phyloP scores from a whole-genome alignment of 805 yeast species.

The Schwanniomyces polymorphus region DNA sequence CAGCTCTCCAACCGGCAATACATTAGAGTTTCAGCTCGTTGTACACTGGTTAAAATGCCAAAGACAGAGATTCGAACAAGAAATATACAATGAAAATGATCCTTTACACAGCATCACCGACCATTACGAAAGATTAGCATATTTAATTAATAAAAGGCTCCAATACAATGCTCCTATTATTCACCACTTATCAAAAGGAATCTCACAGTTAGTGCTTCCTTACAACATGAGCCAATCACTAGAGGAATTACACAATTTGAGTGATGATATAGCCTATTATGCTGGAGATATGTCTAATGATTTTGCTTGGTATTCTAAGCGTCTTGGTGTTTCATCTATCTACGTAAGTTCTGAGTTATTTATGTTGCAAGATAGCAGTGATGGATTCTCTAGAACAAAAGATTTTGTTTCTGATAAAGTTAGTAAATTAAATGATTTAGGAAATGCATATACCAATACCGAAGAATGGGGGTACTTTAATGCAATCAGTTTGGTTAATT shows the following conservation, averaged over 20 bases:
- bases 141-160: constrained; percentile 50
- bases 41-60: constrained; percentile 48
- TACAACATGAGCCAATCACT: constrained; percentile 56
- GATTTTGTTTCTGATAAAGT: constrained; percentile 65
- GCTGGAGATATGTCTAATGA: constrained; percentile 81
- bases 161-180: constrained; percentile 49
- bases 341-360: constrained; percentile 77
- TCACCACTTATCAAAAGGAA: constrained; percentile 46
- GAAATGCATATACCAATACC: constrained; percentile 59
- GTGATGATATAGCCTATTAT: constrained; percentile 80
- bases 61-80: constrained; percentile 35
- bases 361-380: constrained; percentile 74
- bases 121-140: constrained; percentile 45
- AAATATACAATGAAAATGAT: constrained; percentile 25
- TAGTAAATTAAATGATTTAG: constrained; percentile 51
- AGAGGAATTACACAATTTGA: constrained; percentile 67
- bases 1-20: constrained; percentile 36
- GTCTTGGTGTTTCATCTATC: constrained; percentile 66
- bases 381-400: constrained; percentile 54
- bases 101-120: constrained; percentile 29
- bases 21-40: constrained; percentile 58
- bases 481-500: constrained; percentile 60
- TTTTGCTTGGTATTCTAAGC: constrained; percentile 90
- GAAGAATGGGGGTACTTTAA: constrained; percentile 79
- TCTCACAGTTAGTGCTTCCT: constrained; percentile 67